Evolutionary conservation across 176 grass and related monocot species (phyloP).

Genomic region (Zoysia japonica): DNA sequence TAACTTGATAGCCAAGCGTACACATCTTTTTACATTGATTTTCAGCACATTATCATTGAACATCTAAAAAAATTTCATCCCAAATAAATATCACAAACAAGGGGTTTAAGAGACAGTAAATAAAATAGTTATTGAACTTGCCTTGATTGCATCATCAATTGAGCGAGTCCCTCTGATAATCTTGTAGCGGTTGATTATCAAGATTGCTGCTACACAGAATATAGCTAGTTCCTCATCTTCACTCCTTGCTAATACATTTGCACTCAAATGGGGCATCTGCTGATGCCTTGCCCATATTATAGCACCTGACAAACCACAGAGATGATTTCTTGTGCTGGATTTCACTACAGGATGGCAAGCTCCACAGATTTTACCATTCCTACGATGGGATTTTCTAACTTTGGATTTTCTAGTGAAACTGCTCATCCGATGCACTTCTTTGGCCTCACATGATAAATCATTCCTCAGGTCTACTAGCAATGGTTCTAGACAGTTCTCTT

Average conservation of each 20-base stretch:
- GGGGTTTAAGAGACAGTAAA: slow-evolving; percentile 26
- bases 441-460: slow-evolving; percentile 50
- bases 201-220: slow-evolving; percentile 93
- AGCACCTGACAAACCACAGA: slow-evolving; percentile 82
- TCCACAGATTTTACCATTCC: slow-evolving; percentile 56
- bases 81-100: not conserved
- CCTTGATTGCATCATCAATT: slow-evolving; percentile 96
- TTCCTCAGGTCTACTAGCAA: slow-evolving; percentile 59
- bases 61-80: slow-evolving; percentile 61
- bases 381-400: slow-evolving; percentile 45
- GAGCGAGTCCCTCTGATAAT: slow-evolving; percentile 89
- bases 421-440: slow-evolving; percentile 51
- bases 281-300: slow-evolving; percentile 82
- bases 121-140: slow-evolving; percentile 41
- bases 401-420: slow-evolving; percentile 59
- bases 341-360: slow-evolving; percentile 51
- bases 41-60: slow-evolving; percentile 96
- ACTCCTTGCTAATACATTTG: slow-evolving; percentile 41
- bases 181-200: slow-evolving; percentile 85
- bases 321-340: slow-evolving; percentile 58
- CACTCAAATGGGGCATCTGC: slow-evolving; percentile 33
- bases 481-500: slow-evolving; percentile 72
- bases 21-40: slow-evolving; percentile 90
- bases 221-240: slow-evolving; percentile 79
- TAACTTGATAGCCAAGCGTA: slow-evolving; percentile 82